Base-by-base conservation (phyloP, 2,329 filamentous ascomycete species). In the Cadophora luteo-olivacea region DNA sequence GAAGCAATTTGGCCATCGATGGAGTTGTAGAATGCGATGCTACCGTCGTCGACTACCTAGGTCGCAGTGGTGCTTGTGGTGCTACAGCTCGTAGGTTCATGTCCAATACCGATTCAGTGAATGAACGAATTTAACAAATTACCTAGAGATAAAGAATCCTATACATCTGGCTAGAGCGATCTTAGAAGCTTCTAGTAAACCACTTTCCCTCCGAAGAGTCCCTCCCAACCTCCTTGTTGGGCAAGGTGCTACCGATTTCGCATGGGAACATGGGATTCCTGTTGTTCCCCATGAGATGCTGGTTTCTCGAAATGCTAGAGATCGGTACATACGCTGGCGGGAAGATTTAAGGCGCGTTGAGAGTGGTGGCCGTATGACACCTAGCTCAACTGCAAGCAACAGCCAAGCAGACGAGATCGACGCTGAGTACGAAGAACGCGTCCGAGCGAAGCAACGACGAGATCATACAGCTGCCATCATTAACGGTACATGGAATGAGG, bases 21-120 rank as follows among this genome's bases (percentile, higher is more conserved):
- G 96, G 96, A 1, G 87, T 89, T 0, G 96, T 98, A 14, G 96
- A 99, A 79, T 97, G 94, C 74, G 96, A 99, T 82, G 96, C 96
- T 66, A 94, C 93, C 0, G 87, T 99, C 65, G 92, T 99, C 51
- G 94, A 99, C 76, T 92, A 98, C 78, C 83, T 91, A 62, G 96
- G 97, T 52, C 89, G 94, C 72, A 98, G 95, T 78, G 96, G 96
- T 73, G 96, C 94, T 52, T 97, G 93, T 73, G 97, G 96, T 73
- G 95, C 96, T 54, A 93, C 96, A 54, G 87, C 93, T 70, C 92
- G 95, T 97, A 83, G 79, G 93, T 85, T n/a, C 22, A 58, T 22
- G 7, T 4, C 19, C n/a, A 49, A n/a, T 19, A 52, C 58, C 22
- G 22, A 33, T 1, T 22, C 1, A 9, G 19, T 12, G 8, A 14